Evolutionary conservation across 2,329 filamentous ascomycete species (phyloP), one percentile per base, ranked within the genome.

Genomic region (Cladosporium sp.): DNA sequence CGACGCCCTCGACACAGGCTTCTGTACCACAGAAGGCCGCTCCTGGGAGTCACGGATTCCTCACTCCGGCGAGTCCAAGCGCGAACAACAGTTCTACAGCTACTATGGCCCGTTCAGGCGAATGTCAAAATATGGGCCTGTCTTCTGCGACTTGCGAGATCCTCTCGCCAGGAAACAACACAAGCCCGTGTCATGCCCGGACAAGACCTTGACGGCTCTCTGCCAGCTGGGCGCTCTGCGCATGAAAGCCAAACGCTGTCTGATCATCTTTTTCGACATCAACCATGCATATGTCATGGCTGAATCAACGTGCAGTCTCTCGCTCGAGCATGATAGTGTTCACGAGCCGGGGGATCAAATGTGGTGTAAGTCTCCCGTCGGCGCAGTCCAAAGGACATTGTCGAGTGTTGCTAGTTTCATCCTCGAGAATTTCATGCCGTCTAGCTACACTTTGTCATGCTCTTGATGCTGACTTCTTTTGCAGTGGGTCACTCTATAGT

Each of bases 231-330:
- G 73, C 18, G 70, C 77, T 7, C 68, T 79, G 50, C 68, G 76
- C 0, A 66, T 79, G 41, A 67, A 72, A 13, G 70, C 71, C 34
- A 70, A 73, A 52, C 72, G 78, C 29, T 70, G 70, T 22, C 74
- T 80, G 69, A 70, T 81, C 3, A 79, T 77, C 53, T 67, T 80
- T 43, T 77, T 80, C 56, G 78, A 79, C 57, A 59, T 65, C 2
- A 64, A 67, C 3, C 69, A 69, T 17, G 76, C 79, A 57, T 78
- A 76, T 47, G 72, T 80, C 41, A 67, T 81, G 38, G 77, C 77
- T 19, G 77, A 80, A 59, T 73, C 75, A 7, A 80, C 78, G 1
- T 71, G 68, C 42, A 73, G 70, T 3, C 53, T 79, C 3, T 73
- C 73, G 11, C 61, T 76, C 1, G 56, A 60, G 40, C 52, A 64